A percentile compares a stretch with the other conserved stretches of the same genome.
These are phyloP conservation scores for Psilocybe subaeruginosa DNA, from an alignment of 768 basidiomycete species.

Conservation along the genomic window DNA sequence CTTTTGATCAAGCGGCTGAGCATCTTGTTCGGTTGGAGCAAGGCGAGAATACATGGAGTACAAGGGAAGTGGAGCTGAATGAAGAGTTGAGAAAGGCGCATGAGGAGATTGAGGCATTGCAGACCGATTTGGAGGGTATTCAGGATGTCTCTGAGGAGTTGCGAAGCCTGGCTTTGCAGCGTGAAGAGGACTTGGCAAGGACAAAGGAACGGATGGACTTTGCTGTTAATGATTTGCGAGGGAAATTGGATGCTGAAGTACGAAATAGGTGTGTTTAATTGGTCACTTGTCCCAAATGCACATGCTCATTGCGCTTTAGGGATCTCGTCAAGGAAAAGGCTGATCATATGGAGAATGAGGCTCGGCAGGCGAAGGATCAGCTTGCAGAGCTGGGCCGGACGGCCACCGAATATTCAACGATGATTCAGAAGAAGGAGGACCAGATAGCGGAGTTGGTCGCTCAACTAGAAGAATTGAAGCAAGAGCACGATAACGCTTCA, in stretches of 20 bases:
- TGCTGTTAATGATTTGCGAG: conserved; percentile 67
- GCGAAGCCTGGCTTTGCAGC: conserved; percentile 64
- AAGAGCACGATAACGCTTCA: conserved; percentile 54
- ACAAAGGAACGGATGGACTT: conserved; percentile 76
- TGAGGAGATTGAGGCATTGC: conserved; percentile 59
- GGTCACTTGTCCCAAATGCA: not conserved
- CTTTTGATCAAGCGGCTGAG: conserved; percentile 85
- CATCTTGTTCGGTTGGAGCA: conserved; percentile 82
- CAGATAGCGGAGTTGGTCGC: conserved; percentile 58
- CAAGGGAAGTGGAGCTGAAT: conserved; percentile 64
- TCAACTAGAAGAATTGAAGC: conserved; percentile 56
- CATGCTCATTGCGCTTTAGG: conserved; percentile 38
- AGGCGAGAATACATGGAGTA: conserved; percentile 70
- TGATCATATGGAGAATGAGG: conserved; percentile 66
- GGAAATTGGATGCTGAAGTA: conserved; percentile 66
- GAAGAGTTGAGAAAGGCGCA: conserved; percentile 61
- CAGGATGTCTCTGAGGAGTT: conserved; percentile 71
- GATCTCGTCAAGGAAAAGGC: conserved; percentile 63
- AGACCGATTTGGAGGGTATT: conserved; percentile 61
- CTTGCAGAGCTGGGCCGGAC: conserved; percentile 78
- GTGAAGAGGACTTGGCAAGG: conserved; percentile 79
- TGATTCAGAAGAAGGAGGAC: conserved; percentile 79
- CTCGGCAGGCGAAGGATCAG: conserved; percentile 75
- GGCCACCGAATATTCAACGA: conserved; percentile 71
- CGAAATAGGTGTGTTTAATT: conserved; percentile 57